Evolutionary conservation across 345 rosid species (phyloP), one percentile per base, ranked within the genome.

Genomic region (Psidium friedrichsthalianum): DNA sequence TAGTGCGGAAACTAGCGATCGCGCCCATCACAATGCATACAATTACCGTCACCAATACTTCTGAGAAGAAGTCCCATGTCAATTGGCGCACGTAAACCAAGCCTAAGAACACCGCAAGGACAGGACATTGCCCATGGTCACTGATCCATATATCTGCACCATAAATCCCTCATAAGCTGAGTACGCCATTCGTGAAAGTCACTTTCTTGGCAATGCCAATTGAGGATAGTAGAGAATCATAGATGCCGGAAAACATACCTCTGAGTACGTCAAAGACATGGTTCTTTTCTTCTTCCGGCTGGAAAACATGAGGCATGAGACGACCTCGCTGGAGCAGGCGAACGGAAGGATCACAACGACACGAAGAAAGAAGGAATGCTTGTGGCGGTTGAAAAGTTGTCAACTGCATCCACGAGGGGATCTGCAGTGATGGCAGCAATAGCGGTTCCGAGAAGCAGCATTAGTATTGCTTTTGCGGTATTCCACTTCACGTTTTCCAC

Each of bases 1-100:
- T 91, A 82, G 92, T 88, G 44, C 92, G 89, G 85, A 90, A 88
- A 85, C 94, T 90, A 6, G 89, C 94, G 25, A 89, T 86, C 44
- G 57, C 83, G 3, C 90, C 92, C 91, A 89, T 90, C 78, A 88
- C 89, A 25, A 90, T n/a, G 85, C 93, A 91, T 36, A 91, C 93
- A 14, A 92, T 82, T 12, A 89, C 83, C 53, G 90, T 91, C 51
- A 90, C 87, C 88, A 92, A 64, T 76, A 90, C 92, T 69, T 90
- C 92, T 0, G 93, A 87, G n/a, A 90, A 89, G 74, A 93, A 93
- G 89, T 92, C 90, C 93, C 94, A 93, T 24, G 88, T 80, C 82
- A 93, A 81, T 25, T 88, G 91, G 6, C 93, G 89, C 51, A 87
- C 49, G 84, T 93, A 92, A 56, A 93, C 93, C 10, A 93, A 88